phyloP scores from a whole-genome alignment of 257 asterid species.

The Jasminum sambac region DNA sequence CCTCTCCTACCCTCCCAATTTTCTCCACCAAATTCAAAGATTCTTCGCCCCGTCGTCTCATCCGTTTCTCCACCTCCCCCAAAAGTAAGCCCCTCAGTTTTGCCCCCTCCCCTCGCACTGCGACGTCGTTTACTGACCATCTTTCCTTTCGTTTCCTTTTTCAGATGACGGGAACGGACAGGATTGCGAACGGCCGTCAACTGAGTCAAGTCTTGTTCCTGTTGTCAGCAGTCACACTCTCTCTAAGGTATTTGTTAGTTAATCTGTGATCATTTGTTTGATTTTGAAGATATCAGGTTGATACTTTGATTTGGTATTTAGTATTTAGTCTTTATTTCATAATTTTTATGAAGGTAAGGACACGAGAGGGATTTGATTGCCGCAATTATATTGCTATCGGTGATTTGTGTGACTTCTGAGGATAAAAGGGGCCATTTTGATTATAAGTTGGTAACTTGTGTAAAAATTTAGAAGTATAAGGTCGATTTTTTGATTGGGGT shows the following conservation, averaged over 20 bases:
- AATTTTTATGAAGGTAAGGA: background rate
- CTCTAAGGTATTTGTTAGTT: slow-evolving; percentile 45
- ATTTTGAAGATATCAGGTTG: background rate
- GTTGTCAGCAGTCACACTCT: slow-evolving; percentile 43
- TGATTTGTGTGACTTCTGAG: background rate
- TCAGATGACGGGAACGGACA: slow-evolving; percentile 48
- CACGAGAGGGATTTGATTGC: background rate
- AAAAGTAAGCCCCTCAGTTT: slow-evolving; percentile 41
- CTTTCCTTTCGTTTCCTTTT: background rate
- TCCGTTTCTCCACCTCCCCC: slow-evolving; percentile 61
- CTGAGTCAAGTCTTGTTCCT: slow-evolving; percentile 48
- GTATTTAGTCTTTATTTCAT: background rate
- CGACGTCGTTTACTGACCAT: slow-evolving; percentile 1
- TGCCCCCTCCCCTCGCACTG: background rate
- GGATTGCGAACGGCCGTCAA: slow-evolving; percentile 51
- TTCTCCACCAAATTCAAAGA: slow-evolving; percentile 48
- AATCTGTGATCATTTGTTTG: background rate
- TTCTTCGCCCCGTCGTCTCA: slow-evolving; percentile 40
- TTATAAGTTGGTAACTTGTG: background rate
- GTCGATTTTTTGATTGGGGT: background rate
- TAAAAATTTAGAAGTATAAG: background rate
- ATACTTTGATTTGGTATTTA: background rate
- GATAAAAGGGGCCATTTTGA: background rate
- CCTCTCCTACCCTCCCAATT: slow-evolving; percentile 43
- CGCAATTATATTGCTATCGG: background rate